Evolutionary conservation across 108 stramenopile genomes (phyloP), one percentile per base, ranked within the genome.

Genomic region (Cylindrotheca closterium): DNA sequence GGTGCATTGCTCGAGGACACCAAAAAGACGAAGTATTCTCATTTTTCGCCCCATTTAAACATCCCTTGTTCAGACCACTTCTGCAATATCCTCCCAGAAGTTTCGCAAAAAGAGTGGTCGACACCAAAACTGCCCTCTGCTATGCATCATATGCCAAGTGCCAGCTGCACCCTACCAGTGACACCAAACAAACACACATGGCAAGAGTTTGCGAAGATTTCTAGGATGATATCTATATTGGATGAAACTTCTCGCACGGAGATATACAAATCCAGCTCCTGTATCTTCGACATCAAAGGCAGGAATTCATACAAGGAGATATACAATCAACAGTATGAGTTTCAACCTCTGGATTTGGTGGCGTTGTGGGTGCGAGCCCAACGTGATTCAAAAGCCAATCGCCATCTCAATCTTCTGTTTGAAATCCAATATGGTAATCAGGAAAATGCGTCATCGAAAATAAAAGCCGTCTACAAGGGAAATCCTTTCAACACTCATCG

Each of bases 351-450:
- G 3, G 76, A 84, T 70, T 47, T 84, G 26, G 45, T 79, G 10
- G 79, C 79, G 3, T 65, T 84, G 3, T 84, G 78, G 78, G 48
- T 84, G 12, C 79, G 82, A 7, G 72, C 79, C 0, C 82, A 78
- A 24, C 71, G 82, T 29, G 77, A 78, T 42, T 67, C 79, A 22
- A 51, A 56, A 48, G 67, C 79, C 0, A 42, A 53, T 57, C 63
- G 76, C 26, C 82, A 80, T 19, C 53, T 84, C 37, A 29, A 50
- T 15, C 63, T 62, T 21, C 34, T 84, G 12, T 84, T 84, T 48
- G 65, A 64, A 37, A 50, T 68, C 17, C 19, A 70, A 26, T 10
- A 12, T 10, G 15, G 12, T 29, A 15, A 19, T 7, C 27, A 51
- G 3, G 4, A 45, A 64, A 37, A 50, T 68, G 5, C 19, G 65